Base-by-base conservation (phyloP, 1,284 basidiomycete genomes). In the Athelia sp. region DNA sequence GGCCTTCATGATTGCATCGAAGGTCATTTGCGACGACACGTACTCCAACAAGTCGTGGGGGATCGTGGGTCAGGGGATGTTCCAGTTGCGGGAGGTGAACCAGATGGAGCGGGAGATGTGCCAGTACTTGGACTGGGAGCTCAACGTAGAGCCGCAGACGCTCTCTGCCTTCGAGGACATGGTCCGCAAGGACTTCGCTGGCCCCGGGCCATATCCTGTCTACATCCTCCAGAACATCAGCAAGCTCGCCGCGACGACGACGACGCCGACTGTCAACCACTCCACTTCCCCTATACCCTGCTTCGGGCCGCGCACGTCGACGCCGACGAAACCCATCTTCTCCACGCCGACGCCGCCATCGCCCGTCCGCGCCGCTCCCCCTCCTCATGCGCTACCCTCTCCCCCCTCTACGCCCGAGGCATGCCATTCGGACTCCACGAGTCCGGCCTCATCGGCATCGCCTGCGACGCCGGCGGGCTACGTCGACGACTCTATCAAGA, bases 51-150 rank as follows among this genome's bases (percentile, higher is more conserved):
- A 95, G 69, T 93, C 90, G 0, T 97, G 93, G 93, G 84, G 84
- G 18, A 90, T 97, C 46, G 93, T 97, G 44, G 93, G 90, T 0
- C 93, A 96, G 65, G 87, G 85, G 47, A 89, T 95, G 84, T 96
- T 95, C 61, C 82, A 83, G 1, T 68, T 96, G 2, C 80, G 89
- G 38, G 93, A 97, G 75, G 87, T 96, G 60, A 96, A 97, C 66
- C 93, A 95, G 75, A 95, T 96, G 93, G 92, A 95, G 70, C 70
- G 92, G 4, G 92, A 96, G 66, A 93, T 96, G 86, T 94, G 92
- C 63, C 85, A 81, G 23, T 95, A 95, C 62, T 72, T 96, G 26
- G 92, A 94, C 62, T 96, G 93, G 92, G 87, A 93, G 63, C 75
- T 95, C 10, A 88, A 87, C 47, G 85, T 91, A 47, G 83, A 86